Evolutionary conservation across 768 basidiomycete species (phyloP).

Genomic region (Mycena metata): DNA sequence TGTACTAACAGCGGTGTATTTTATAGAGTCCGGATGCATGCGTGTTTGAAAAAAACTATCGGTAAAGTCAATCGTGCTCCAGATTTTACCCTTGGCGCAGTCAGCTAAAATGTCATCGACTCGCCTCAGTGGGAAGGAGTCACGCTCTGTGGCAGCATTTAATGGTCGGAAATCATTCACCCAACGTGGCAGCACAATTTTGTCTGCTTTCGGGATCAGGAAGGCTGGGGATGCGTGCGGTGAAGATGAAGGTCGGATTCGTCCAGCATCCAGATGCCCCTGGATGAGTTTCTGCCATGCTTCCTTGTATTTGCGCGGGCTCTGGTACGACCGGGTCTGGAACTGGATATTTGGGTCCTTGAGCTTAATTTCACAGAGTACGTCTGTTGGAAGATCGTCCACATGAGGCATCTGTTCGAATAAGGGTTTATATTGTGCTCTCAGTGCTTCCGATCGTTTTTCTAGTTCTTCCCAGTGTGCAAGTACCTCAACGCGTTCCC

Average conservation of each 20-base stretch:
- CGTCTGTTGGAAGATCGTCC: constrained; percentile 35
- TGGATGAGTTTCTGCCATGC: too few species aligned
- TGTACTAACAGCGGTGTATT: too few species aligned
- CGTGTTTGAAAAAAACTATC: too few species aligned
- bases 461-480: background rate
- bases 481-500: background rate
- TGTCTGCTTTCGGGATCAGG: constrained; percentile 50
- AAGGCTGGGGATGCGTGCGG: constrained; percentile 47
- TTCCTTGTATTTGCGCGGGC: constrained; percentile 47
- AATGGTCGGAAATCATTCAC: constrained; percentile 45
- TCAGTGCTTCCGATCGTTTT: background rate
- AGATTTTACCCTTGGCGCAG: too few species aligned
- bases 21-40: too few species aligned
- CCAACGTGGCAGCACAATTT: too few species aligned
- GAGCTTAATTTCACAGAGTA: constrained; percentile 35
- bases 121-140: too few species aligned
- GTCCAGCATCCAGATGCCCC: constrained; percentile 46
- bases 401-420: constrained; percentile 42
- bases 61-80: too few species aligned
- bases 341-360: constrained; percentile 41
- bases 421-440: constrained; percentile 28
- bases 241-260: constrained; percentile 42
- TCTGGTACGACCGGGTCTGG: constrained; percentile 38
- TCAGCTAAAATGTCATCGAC: too few species aligned
- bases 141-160: constrained; percentile 39